These are phyloP conservation scores for Groenewaldozyma tartarivorans DNA, from an alignment of 805 yeast species.

Conservation along the genomic window DNA sequence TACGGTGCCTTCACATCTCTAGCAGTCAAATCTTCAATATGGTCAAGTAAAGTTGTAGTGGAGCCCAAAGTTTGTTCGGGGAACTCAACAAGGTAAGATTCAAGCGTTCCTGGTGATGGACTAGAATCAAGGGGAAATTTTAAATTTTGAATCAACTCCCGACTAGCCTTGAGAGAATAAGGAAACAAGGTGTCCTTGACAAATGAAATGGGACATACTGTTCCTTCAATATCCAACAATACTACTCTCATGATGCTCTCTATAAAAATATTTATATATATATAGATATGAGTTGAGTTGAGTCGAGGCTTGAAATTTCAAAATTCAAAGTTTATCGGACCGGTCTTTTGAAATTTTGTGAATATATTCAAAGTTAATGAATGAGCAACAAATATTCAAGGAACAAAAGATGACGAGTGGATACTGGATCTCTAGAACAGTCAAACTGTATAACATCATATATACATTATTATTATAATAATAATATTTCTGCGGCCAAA, in stretches of 20 bases:
- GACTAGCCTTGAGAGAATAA: constrained; percentile 41
- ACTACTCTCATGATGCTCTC: not conserved
- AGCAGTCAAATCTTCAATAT: constrained; percentile 49
- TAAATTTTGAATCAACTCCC: constrained; percentile 14
- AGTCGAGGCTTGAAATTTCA: not conserved
- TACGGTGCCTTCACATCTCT: constrained; percentile 69
- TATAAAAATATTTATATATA: too few relatives aligned
- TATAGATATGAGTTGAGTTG: not conserved
- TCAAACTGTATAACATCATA: too few relatives aligned
- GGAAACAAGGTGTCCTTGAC: constrained; percentile 72
- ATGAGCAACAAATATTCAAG: too few relatives aligned
- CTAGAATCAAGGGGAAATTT: constrained; percentile 20
- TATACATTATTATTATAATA: too few relatives aligned
- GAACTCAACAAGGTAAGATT: constrained; percentile 33
- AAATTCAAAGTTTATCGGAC: not conserved
- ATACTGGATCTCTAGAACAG: too few relatives aligned
- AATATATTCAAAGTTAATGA: not conserved
- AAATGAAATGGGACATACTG: constrained; percentile 83
- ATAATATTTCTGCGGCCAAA: too few relatives aligned
- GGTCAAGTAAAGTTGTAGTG: constrained; percentile 29
- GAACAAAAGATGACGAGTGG: too few relatives aligned
- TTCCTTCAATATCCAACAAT: constrained; percentile 83
- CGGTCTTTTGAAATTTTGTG: not conserved
- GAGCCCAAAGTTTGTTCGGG: constrained; percentile 30
- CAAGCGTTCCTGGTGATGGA: constrained; percentile 1